Evolutionary conservation across 2,329 filamentous ascomycete species (phyloP), one percentile per base, ranked within the genome.

Genomic region (Pseudogymnoascus sp.): DNA sequence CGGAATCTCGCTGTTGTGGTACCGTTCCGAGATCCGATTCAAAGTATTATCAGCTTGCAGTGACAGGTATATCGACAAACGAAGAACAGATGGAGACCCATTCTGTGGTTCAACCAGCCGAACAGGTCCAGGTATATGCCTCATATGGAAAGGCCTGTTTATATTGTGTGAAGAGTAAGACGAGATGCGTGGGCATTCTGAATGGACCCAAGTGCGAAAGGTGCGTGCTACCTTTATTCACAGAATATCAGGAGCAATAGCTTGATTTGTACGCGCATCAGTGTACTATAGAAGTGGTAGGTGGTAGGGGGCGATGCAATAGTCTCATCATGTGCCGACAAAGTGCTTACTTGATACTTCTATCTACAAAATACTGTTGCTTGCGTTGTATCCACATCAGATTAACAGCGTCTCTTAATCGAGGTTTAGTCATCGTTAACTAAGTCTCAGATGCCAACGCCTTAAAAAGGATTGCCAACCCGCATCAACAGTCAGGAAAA

Each of bases 391-490:
- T 23, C 38, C 10, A 1, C 6, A 23, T 52, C 39, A 26, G 13
- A n/a, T 45, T 45, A 9, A 26, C 26, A 13, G 8, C 15, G n/a
- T 12, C n/a, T 12, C 23, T 18, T 30, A 6, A 18, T 52, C 5
- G 8, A 48, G 28, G 26, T 52, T 30, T 52, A 28, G 45, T 52
- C 45, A 52, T 30, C 26, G 5, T 30, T 52, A 30, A 52, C n/a
- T 30, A 30, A 6, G 13, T n/a, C 30, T 58, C 15, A 64, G 63
- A 39, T 64, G 63, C 34, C 38, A 62, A 45, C 59, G 63, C 28
- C 30, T 63, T 2, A 37, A 48, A n/a, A 64, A 64, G 19, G 57
- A 60, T 26, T 64, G 63, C 21, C 60, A 62, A 12, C 61, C 62
- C 13, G 57, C 59, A 33, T 34, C 39, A 28, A 60, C 55, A 33